Conservation (phyloP, 768 basidiomycete species). For the Mycena rebaudengoi region DNA sequence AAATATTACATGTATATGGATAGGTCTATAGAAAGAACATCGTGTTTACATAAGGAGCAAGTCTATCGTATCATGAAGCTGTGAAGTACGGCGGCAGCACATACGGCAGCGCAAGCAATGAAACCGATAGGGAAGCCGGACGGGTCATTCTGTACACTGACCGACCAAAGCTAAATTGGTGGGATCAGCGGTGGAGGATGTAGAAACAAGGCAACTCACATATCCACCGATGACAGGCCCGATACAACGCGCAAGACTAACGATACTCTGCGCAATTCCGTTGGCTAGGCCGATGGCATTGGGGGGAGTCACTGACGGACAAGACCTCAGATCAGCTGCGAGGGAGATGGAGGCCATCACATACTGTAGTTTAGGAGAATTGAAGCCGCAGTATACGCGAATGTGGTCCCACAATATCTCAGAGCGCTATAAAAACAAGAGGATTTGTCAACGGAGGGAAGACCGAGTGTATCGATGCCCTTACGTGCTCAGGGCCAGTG, state of each 20-base stretch:
- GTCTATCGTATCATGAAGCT: slow-evolving; percentile 77
- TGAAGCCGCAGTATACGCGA: slow-evolving; percentile 90
- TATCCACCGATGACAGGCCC: slow-evolving; percentile 89
- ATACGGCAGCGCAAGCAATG: slow-evolving; percentile 67
- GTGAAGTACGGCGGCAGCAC: slow-evolving; percentile 69
- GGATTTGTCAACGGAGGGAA: neutral
- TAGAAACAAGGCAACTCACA: slow-evolving; percentile 56
- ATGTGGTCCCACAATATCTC: slow-evolving; percentile 88
- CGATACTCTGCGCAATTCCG: slow-evolving; percentile 94
- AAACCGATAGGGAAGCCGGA: slow-evolving; percentile 82
- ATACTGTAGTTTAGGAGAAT: slow-evolving; percentile 88
- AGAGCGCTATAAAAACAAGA: slow-evolving; percentile 59
- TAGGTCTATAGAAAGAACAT: neutral
- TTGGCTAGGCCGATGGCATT: slow-evolving; percentile 90
- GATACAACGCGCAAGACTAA: slow-evolving; percentile 90
- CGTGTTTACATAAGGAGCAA: neutral
- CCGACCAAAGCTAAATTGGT: slow-evolving; percentile 79
- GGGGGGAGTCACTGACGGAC: slow-evolving; percentile 83
- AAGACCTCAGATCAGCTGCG: slow-evolving; percentile 19
- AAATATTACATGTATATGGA: neutral
- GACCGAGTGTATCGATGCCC: neutral
- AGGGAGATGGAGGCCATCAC: slow-evolving; percentile 26
- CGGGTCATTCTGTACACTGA: slow-evolving; percentile 72
- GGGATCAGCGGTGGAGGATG: too few relatives aligned
- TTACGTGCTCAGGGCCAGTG: slow-evolving; percentile 24